phyloP scores from a whole-genome alignment of 169 alveolate species.

The Plasmodium vivax region DNA sequence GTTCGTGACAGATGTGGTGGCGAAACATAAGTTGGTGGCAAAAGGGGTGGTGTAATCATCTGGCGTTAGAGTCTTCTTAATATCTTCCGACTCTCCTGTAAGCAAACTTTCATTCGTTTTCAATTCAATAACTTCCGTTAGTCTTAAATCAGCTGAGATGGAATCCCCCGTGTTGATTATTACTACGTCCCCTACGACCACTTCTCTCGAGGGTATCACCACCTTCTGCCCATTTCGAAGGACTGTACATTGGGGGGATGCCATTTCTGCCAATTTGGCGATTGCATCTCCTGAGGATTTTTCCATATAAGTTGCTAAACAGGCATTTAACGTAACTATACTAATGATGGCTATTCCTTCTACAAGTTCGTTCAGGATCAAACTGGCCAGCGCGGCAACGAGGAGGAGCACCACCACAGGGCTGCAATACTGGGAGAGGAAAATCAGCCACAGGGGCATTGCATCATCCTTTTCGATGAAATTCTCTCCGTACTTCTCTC shows the following conservation, averaged over 20 bases:
- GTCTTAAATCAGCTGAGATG: conserved; percentile 94
- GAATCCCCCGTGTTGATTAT: conserved; percentile 92
- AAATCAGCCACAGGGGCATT: conserved; percentile 89
- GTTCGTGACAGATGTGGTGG: conserved; percentile 93
- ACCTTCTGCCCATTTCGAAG: conserved; percentile 86
- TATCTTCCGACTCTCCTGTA: conserved; percentile 94
- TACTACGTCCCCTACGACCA: conserved; percentile 95
- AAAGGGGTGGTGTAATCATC: conserved; percentile 85
- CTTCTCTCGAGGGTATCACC: conserved; percentile 88
- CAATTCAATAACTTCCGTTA: conserved; percentile 91
- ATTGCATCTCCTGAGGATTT: conserved; percentile 91
- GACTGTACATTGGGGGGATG: conserved; percentile 92
- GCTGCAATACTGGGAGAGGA: conserved; percentile 87
- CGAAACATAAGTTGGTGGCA: conserved; percentile 92
- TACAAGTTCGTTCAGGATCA: conserved; percentile 89
- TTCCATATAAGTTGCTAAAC: conserved; percentile 94
- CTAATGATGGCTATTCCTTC: conserved; percentile 91
- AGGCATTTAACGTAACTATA: conserved; percentile 91
- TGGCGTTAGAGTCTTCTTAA: conserved; percentile 84
- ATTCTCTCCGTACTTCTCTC: conserved; percentile 89
- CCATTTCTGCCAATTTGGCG: conserved; percentile 92
- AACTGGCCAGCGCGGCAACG: conserved; percentile 87
- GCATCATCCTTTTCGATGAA: conserved; percentile 86
- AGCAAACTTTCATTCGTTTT: conserved; percentile 94
- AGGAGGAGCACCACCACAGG: conserved; percentile 88